A percentile compares a stretch with the other conserved stretches of the same genome.
phyloP scores from a whole-genome alignment of 768 basidiomycete genomes.

The Cystofilobasidium bisporidii region DNA sequence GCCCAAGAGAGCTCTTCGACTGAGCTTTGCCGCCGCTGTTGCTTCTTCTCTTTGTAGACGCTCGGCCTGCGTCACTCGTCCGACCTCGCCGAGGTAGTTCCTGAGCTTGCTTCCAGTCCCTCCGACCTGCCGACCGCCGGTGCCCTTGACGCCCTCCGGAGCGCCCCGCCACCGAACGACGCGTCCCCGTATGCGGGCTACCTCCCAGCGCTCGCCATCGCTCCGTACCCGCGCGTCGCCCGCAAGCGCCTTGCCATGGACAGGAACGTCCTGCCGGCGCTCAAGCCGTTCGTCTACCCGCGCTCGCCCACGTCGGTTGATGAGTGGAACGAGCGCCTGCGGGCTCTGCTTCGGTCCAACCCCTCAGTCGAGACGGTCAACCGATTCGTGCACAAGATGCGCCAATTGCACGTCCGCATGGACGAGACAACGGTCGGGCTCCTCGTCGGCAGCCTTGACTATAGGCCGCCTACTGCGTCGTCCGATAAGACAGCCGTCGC shows the following conservation, averaged over 20 bases:
- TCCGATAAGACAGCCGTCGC: neutral
- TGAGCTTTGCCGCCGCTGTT: too few relatives aligned
- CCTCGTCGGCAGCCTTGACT: neutral
- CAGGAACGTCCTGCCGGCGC: neutral
- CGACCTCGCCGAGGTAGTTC: neutral
- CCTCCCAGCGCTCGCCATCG: neutral
- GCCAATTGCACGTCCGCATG: neutral
- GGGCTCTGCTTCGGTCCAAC: neutral
- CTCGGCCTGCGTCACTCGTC: neutral
- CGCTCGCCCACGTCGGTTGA: neutral
- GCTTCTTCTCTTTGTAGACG: neutral
- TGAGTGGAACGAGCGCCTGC: conserved; percentile 4
- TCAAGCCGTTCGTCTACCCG: neutral
- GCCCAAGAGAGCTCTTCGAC: too few relatives aligned
- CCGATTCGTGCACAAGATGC: neutral
- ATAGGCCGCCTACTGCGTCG: neutral
- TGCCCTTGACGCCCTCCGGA: too few relatives aligned
- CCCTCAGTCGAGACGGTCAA: neutral
- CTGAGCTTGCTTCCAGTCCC: neutral
- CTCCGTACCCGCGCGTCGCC: neutral
- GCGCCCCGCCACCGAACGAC: neutral
- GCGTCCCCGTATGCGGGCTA: neutral
- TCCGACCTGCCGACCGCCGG: too few relatives aligned
- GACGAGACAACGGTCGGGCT: neutral
- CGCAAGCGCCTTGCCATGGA: neutral